Percentiles rank a stretch among this genome's conserved stretches.
These are phyloP conservation scores for Manihot esculenta DNA, from an alignment of 441 rosid genomes.

Conservation along the genomic window DNA sequence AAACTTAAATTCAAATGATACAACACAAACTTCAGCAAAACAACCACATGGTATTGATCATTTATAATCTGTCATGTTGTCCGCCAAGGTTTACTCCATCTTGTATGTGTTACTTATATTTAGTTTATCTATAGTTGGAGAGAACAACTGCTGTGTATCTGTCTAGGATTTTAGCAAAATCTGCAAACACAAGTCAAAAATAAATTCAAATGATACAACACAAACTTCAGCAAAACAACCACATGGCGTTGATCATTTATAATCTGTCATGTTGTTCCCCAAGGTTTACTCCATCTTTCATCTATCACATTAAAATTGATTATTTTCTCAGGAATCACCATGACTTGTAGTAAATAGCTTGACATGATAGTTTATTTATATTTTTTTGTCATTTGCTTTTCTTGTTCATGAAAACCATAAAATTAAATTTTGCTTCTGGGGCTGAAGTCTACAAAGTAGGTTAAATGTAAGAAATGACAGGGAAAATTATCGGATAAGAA, in stretches of 20 bases:
- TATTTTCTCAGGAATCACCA: not conserved
- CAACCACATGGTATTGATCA: not conserved
- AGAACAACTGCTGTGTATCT: constrained; percentile 50
- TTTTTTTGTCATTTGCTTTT: too few relatives aligned
- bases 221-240: not conserved
- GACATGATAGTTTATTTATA: not conserved
- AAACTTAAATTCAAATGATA: not conserved
- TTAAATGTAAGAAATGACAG: not conserved
- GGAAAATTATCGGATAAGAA: not conserved
- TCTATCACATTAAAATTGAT: not conserved
- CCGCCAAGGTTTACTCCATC: too few relatives aligned
- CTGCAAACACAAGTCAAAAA: constrained; percentile 41
- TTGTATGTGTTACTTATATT: too few relatives aligned
- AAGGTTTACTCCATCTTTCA: not conserved
- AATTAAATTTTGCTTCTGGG: not conserved
- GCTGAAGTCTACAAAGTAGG: not conserved
- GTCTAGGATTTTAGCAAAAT: constrained; percentile 46
- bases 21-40: not conserved
- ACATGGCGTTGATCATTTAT: not conserved
- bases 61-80: not conserved
- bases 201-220: not conserved
- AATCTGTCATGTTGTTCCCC: not conserved
- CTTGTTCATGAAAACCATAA: not conserved
- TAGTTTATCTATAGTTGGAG: constrained; percentile 49
- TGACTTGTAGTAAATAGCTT: not conserved